Percentiles rank a stretch among this genome's conserved stretches.
phyloP scores from a whole-genome alignment of 2,329 filamentous ascomycete genomes.

The Fusarium pseudonygamai region DNA sequence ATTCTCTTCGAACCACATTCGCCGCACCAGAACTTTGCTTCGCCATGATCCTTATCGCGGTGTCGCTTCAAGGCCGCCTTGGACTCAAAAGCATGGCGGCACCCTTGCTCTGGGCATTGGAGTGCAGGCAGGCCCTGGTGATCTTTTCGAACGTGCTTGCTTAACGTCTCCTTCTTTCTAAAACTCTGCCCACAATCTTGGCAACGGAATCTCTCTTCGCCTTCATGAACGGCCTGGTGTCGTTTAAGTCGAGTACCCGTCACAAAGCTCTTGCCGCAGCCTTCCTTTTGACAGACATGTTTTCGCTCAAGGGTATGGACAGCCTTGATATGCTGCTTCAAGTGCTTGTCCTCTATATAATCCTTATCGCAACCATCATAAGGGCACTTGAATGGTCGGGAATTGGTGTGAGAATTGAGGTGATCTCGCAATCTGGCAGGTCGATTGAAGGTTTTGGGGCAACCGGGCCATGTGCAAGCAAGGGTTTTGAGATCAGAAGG shows the following conservation, averaged over 20 bases:
- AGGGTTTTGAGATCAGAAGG: constrained; percentile 81
- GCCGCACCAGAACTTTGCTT: constrained; percentile 78
- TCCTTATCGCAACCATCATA: constrained; percentile 79
- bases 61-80: constrained; percentile 77
- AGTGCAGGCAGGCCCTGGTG: constrained; percentile 79
- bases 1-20: constrained; percentile 66
- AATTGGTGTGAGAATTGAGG: constrained; percentile 84
- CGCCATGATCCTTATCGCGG: constrained; percentile 73
- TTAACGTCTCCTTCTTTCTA: constrained; percentile 85
- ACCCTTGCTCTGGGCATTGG: constrained; percentile 70
- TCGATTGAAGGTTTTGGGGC: constrained; percentile 86
- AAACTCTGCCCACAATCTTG: constrained; percentile 81
- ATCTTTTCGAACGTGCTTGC: constrained; percentile 80
- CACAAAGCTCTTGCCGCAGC: constrained; percentile 82
- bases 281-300: constrained; percentile 75
- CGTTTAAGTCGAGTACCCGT: constrained; percentile 81
- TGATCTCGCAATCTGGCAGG: constrained; percentile 84
- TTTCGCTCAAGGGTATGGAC: constrained; percentile 77
- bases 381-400: constrained; percentile 79
- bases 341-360: constrained; percentile 86
- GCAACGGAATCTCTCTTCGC: constrained; percentile 79
- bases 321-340: constrained; percentile 85
- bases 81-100: constrained; percentile 77
- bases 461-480: constrained; percentile 77
- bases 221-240: constrained; percentile 79